Evolutionary conservation across 2,329 filamentous ascomycete species (phyloP).

Genomic region (Penicillium rolfsii): DNA sequence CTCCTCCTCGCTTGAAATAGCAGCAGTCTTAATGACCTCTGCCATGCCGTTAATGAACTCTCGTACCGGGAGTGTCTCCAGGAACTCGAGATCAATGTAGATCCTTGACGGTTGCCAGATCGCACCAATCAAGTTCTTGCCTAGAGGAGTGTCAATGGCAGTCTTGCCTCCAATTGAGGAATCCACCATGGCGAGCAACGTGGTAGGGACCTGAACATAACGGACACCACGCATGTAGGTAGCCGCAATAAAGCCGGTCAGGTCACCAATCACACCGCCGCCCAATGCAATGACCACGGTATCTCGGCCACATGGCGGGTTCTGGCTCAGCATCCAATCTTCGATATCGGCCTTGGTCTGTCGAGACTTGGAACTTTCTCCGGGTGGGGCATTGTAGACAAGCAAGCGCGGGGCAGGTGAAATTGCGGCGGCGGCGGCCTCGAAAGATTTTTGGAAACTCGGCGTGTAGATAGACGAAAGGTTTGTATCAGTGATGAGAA

Average conservation of each 20-base stretch:
- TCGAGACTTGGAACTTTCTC: conserved; percentile 90
- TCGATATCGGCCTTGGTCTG: conserved; percentile 95
- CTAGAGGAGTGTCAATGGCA: conserved; percentile 92
- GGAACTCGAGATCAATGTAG: conserved; percentile 90
- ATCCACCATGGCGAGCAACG: conserved; percentile 94
- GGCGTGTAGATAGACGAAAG: conserved; percentile 79
- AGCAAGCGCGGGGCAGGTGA: conserved; percentile 68
- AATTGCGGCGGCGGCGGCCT: conserved; percentile 51
- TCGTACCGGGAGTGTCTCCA: conserved; percentile 84
- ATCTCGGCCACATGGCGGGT: conserved; percentile 83
- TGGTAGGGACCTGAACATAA: conserved; percentile 96
- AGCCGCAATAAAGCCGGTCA: conserved; percentile 95
- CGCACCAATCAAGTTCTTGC: conserved; percentile 92
- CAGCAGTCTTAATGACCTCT: conserved; percentile 95
- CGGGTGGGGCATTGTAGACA: conserved; percentile 83
- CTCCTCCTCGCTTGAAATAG: conserved; percentile 89
- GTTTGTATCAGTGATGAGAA: conserved; percentile 96
- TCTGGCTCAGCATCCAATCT: conserved; percentile 91
- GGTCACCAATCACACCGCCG: conserved; percentile 94
- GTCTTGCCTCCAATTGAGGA: conserved; percentile 98
- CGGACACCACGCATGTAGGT: conserved; percentile 98
- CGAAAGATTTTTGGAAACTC: conserved; percentile 71
- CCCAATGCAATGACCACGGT: conserved; percentile 93
- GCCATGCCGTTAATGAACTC: conserved; percentile 99
- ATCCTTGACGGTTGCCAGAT: conserved; percentile 96